Evolutionary conservation across 2,329 filamentous ascomycete species (phyloP).

Genomic region (Gliomastix tumulicola): DNA sequence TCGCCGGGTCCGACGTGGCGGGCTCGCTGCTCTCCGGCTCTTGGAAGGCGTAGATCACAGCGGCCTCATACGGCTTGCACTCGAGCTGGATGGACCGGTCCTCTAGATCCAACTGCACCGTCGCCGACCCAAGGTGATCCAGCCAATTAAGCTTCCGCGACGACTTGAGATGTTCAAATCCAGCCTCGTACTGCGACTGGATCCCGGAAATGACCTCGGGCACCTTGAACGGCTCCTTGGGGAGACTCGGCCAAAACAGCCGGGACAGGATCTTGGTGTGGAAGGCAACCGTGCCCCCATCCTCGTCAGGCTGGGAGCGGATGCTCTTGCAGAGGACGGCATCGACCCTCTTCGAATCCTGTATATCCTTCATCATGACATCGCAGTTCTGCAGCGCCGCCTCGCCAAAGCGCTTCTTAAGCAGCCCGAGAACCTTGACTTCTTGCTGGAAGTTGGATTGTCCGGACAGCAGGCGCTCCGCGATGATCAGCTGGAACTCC

Average conservation of each 20-base stretch:
- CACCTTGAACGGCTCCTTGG: conserved; percentile 60
- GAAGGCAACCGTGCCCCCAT: conserved; percentile 31
- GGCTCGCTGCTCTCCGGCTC: conserved; percentile 27
- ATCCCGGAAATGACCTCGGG: conserved; percentile 51
- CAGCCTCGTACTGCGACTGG: conserved; percentile 64
- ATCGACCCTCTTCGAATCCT: conserved; percentile 74
- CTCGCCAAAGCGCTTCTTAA: conserved; percentile 87
- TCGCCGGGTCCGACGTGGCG: conserved; percentile 23
- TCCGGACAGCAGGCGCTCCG: conserved; percentile 66
- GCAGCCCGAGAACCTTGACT: conserved; percentile 72
- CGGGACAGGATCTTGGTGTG: conserved; percentile 84
- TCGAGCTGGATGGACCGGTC: conserved; percentile 70
- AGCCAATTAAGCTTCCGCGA: conserved; percentile 86
- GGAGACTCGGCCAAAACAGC: conserved; percentile 85
- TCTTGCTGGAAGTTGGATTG: conserved; percentile 70
- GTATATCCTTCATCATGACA: conserved; percentile 93
- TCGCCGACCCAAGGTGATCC: conserved; percentile 71
- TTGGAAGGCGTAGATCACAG: conserved; percentile 79
- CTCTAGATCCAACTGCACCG: conserved; percentile 72
- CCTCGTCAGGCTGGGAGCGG: conserved; percentile 5
- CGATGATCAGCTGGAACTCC: conserved; percentile 85
- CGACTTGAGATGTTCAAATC: conserved; percentile 74
- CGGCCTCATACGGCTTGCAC: conserved; percentile 78
- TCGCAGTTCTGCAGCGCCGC: conserved; percentile 84
- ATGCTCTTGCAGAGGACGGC: conserved; percentile 48